A percentile compares a stretch with the other conserved stretches of the same genome.
Evolutionary conservation across 768 basidiomycete genomes (phyloP).

Genomic region (Termitomyces sp.): DNA sequence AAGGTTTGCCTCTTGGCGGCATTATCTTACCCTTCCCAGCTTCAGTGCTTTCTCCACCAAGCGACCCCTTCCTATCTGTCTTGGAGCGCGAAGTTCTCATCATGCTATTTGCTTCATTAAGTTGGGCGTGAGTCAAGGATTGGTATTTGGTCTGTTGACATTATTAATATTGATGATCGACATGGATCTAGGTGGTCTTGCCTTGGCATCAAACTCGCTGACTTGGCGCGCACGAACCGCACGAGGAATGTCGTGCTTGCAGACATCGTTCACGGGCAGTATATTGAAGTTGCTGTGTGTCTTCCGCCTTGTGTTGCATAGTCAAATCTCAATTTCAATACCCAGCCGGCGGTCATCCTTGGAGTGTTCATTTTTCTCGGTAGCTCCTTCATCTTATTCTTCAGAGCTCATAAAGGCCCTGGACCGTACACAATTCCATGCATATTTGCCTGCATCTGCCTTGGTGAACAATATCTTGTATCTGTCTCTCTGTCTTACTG

Average conservation of each 20-base stretch:
- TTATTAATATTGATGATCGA: background rate
- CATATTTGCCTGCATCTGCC: conserved; percentile 54
- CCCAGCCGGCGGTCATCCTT: conserved; percentile 52
- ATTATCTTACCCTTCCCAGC: conserved; percentile 28
- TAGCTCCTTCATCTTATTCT: conserved; percentile 48
- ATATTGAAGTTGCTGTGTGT: conserved; percentile 46
- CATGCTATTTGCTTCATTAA: conserved; percentile 38
- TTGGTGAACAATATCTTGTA: conserved; percentile 34
- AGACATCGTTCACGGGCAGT: conserved; percentile 45
- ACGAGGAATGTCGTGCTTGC: conserved; percentile 30
- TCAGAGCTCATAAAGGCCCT: conserved; percentile 56
- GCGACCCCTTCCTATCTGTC: conserved; percentile 62
- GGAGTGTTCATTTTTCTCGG: conserved; percentile 63
- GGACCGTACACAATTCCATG: conserved; percentile 56
- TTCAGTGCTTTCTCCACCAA: conserved; percentile 61
- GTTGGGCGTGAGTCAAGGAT: conserved; percentile 53
- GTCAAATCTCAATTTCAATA: background rate
- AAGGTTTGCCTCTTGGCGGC: background rate
- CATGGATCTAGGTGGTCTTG: conserved; percentile 50
- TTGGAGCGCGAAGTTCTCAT: conserved; percentile 61
- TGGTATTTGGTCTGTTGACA: background rate
- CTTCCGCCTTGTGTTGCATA: background rate
- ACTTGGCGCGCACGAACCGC: conserved; percentile 44
- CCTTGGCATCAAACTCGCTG: conserved; percentile 59
- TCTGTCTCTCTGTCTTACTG: background rate